Conservation (phyloP, 1,139 yeast genomes). For the Geotrichum restrictum region DNA sequence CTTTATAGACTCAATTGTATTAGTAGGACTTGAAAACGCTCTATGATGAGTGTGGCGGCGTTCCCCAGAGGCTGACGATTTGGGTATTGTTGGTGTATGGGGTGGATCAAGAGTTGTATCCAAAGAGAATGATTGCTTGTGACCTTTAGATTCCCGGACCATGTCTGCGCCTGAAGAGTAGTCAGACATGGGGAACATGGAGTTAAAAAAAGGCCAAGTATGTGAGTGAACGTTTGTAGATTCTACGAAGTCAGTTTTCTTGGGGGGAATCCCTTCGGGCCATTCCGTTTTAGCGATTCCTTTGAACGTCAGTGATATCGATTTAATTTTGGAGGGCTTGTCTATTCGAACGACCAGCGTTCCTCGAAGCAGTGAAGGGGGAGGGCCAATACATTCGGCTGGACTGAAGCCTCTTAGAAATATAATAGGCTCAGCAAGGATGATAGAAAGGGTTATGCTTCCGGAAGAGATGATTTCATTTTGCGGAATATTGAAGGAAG, state of each 20-base stretch:
- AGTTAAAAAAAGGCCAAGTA: constrained; percentile 85
- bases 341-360: constrained; percentile 65
- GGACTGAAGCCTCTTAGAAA: constrained; percentile 78
- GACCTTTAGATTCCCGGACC: constrained; percentile 46
- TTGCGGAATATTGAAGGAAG: constrained; percentile 20
- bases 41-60: constrained; percentile 5
- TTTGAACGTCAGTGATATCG: constrained; percentile 60
- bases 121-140: constrained; percentile 1
- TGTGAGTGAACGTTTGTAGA: constrained; percentile 65
- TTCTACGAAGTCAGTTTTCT: constrained; percentile 62
- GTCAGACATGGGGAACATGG: constrained; percentile 40
- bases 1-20: constrained; percentile 14
- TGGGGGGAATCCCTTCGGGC: constrained; percentile 99
- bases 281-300: constrained; percentile 86
- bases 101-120: neutral
- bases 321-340: constrained; percentile 72
- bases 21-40: constrained; percentile 14
- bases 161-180: constrained; percentile 50
- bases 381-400: constrained; percentile 60
- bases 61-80: too few species aligned
- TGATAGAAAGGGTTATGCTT: constrained; percentile 35
- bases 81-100: neutral
- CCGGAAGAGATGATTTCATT: constrained; percentile 16
- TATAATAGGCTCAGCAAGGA: constrained; percentile 73
- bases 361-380: constrained; percentile 84